phyloP scores from a whole-genome alignment of 306 rosid genomes.

The Adenanthera pavonina region DNA sequence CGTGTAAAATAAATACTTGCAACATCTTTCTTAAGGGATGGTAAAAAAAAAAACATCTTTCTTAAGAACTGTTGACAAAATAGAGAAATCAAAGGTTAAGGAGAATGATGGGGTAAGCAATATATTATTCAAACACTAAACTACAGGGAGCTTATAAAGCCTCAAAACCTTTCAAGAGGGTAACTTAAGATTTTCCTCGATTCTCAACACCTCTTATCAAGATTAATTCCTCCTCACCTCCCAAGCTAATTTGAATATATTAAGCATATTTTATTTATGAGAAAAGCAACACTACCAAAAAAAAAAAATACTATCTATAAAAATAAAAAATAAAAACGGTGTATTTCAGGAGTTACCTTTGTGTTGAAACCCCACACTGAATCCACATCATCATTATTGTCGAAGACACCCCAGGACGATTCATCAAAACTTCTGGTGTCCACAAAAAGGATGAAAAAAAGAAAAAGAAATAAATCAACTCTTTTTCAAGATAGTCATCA shows the following conservation, averaged over 20 bases:
- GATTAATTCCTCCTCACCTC: not conserved
- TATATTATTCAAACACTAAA: not conserved
- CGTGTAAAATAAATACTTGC: not conserved
- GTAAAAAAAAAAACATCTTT: not conserved
- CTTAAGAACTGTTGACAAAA: not conserved
- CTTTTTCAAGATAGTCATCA: not conserved
- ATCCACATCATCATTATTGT: conserved; percentile 82
- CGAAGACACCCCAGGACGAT: conserved; percentile 88
- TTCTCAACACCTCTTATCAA: not conserved
- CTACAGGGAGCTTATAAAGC: not conserved
- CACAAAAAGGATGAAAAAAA: not conserved
- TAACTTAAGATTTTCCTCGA: not conserved
- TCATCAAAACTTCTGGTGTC: conserved; percentile 80
- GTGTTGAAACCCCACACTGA: conserved; percentile 86
- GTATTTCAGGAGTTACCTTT: conserved; percentile 60
- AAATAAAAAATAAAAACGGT: not conserved
- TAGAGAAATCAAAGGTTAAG: not conserved
- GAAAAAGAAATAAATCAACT: not conserved
- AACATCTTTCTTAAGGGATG: not conserved
- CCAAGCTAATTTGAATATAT: conserved; percentile 2
- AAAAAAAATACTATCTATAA: not conserved
- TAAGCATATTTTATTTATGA: conserved; percentile 1
- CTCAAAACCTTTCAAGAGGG: not conserved
- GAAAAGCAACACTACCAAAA: not conserved
- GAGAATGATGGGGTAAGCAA: not conserved